A percentile compares a stretch with the other conserved stretches of the same genome.
Conservation (phyloP, 169 alveolate genomes). For the Condylostoma magnum region DNA sequence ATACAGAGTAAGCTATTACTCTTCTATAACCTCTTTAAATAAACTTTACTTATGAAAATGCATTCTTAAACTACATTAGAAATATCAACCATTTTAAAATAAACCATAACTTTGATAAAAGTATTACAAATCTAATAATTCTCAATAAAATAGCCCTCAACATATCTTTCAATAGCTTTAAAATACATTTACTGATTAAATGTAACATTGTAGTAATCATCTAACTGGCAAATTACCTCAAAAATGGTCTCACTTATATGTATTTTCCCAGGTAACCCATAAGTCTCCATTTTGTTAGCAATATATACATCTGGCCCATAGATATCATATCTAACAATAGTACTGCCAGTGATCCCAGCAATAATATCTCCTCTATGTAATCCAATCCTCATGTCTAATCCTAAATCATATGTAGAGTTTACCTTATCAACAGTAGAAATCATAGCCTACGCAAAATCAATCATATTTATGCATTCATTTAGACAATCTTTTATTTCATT, state of each 20-base stretch:
- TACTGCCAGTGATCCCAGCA: constrained; percentile 96
- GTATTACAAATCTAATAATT: too few species aligned
- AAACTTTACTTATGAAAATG: too few species aligned
- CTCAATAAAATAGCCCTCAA: too few species aligned
- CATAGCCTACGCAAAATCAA: constrained; percentile 91
- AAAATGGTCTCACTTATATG: constrained; percentile 61
- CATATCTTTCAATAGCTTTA: too few species aligned
- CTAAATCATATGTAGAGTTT: not conserved
- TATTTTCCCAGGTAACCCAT: constrained; percentile 85
- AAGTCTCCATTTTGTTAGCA: constrained; percentile 93
- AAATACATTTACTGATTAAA: too few species aligned
- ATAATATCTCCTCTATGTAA: constrained; percentile 95
- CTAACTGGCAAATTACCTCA: too few species aligned
- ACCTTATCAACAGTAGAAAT: constrained; percentile 78
- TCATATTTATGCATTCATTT: constrained; percentile 31
- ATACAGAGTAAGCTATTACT: too few species aligned
- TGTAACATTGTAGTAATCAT: too few species aligned
- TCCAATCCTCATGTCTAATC: constrained; percentile 92
- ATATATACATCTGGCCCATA: constrained; percentile 68
- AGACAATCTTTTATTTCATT: constrained; percentile 43
- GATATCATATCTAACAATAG: constrained; percentile 88
- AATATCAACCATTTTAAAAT: too few species aligned
- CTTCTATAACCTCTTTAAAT: too few species aligned
- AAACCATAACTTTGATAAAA: too few species aligned
- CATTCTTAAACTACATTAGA: too few species aligned